Base-by-base conservation (phyloP, 441 rosid species). In the Adansonia madagascariensis region DNA sequence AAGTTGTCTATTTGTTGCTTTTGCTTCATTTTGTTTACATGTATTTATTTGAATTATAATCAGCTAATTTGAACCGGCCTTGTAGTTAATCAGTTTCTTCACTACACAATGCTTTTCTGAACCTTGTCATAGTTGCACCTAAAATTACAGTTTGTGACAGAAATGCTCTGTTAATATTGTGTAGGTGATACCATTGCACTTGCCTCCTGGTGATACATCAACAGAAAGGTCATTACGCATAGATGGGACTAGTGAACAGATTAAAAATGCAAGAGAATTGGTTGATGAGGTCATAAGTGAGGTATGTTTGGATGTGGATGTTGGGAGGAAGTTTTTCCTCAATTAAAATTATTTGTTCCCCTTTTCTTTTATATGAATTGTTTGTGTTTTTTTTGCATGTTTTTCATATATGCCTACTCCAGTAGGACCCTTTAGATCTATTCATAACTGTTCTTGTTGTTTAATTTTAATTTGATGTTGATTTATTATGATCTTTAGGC, bases 111-210 rank as follows among this genome's bases (percentile, higher is more conserved):
- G 39, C 56, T 12, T 10, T 46, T 68, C 17, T 20, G 17, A 49
- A 68, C 47, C 39, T 46, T 67, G 60, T 49, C 0, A 2, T 24
- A 2, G 8, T 70, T 50, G 46, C 22, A 27, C 57, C 60, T 27
- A 22, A 10, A 24, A 56, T 1, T 72, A 55, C 35, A 10, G 9
- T 27, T 60, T 74, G 9, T 62, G 77, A 74, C 8, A 7, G 6
- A 14, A n/a, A 1, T 9, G 14, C 17, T 18, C 41, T 75, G 39
- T 67, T 17, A 67, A 12, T 71, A 11, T 63, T 63, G 12, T 80
- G 73, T 86, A 96, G 98, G 96, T 96, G 79, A 88, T 96, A 79
- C 99, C 99, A 20, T 83, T 96, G 89, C 99, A 94, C 85, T 87
- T 90, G 50, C 98, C 99, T 22, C 97, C 99, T 9, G 98, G 98